A percentile compares a stretch with the other conserved stretches of the same genome.
Conservation (phyloP, 306 rosid genomes). For the Alnus rubra region DNA sequence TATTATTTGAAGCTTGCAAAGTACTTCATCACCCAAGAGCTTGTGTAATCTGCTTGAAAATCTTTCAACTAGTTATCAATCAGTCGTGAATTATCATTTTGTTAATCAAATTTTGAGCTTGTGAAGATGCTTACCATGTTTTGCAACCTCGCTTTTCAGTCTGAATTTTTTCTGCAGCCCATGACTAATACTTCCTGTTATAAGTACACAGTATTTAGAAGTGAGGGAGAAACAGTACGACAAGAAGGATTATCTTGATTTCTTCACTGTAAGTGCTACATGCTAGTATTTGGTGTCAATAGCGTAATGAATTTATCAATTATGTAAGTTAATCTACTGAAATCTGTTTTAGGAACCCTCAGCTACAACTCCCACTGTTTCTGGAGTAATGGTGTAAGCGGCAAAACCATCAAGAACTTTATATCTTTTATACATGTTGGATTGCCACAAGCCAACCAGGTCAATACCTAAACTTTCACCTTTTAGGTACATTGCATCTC, state of each 20-base stretch:
- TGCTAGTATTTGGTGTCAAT: background rate
- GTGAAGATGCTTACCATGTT: background rate
- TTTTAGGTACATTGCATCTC: constrained; percentile 78
- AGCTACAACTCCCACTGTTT: constrained; percentile 55
- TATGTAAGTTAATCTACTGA: constrained; percentile 11
- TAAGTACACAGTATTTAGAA: constrained; percentile 60
- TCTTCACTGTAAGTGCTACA: constrained; percentile 70
- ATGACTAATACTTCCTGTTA: constrained; percentile 12
- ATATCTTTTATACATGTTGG: constrained; percentile 22
- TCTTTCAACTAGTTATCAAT: constrained; percentile 6
- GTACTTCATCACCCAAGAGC: constrained; percentile 1
- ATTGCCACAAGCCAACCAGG: constrained; percentile 13
- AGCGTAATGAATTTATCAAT: constrained; percentile 4
- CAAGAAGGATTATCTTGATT: constrained; percentile 68
- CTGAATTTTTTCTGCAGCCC: background rate
- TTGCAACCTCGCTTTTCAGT: background rate
- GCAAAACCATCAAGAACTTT: constrained; percentile 18
- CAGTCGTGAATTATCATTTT: background rate
- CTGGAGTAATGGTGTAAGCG: constrained; percentile 85
- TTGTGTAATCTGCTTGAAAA: constrained; percentile 13
- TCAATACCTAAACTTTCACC: constrained; percentile 22
- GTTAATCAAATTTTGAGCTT: background rate
- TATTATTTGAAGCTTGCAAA: background rate
- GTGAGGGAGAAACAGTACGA: constrained; percentile 96
- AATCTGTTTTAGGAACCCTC: constrained; percentile 51